Percentiles rank a stretch among this genome's conserved stretches.
Conservation (phyloP, 495 filamentous ascomycete genomes). For the Penicillium soppii region DNA sequence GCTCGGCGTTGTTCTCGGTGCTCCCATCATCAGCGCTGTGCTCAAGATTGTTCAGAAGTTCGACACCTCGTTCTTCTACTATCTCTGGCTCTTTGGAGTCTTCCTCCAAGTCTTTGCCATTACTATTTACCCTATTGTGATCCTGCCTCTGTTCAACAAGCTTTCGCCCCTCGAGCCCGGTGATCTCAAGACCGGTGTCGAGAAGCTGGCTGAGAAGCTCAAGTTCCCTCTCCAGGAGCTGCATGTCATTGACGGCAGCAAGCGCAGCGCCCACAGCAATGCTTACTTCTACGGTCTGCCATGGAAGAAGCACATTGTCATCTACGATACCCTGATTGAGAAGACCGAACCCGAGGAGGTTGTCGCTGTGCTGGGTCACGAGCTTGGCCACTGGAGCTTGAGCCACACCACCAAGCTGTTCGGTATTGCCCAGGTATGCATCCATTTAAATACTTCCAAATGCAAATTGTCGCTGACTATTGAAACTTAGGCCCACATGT, state of each 20-base stretch:
- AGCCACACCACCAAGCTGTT: conserved; percentile 94
- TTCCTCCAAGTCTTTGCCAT: conserved; percentile 89
- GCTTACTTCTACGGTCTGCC: conserved; percentile 98
- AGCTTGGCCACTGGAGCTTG: conserved; percentile 94
- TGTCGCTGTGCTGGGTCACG: conserved; percentile 90
- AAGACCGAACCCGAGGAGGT: conserved; percentile 90
- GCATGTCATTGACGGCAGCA: conserved; percentile 96
- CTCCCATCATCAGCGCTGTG: conserved; percentile 86
- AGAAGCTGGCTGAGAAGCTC: conserved; percentile 77
- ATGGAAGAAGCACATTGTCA: conserved; percentile 99
- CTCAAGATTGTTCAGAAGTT: conserved; percentile 89
- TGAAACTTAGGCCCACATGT: conserved; percentile 72
- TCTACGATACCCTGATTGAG: conserved; percentile 96
- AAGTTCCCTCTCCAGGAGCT: conserved; percentile 90
- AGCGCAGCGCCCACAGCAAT: conserved; percentile 95
- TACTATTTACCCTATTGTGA: conserved; percentile 92
- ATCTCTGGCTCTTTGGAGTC: conserved; percentile 90
- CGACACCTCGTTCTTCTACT: conserved; percentile 92
- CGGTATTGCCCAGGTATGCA: conserved; percentile 76
- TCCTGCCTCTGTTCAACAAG: conserved; percentile 97
- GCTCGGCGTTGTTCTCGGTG: conserved; percentile 72
- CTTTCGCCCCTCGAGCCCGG: conserved; percentile 88
- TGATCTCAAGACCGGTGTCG: conserved; percentile 80
- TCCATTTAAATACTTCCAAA: background rate
- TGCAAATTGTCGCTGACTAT: conserved; percentile 5